phyloP scores from a whole-genome alignment of 2,329 filamentous ascomycete species.

The Exserohilum turcica region DNA sequence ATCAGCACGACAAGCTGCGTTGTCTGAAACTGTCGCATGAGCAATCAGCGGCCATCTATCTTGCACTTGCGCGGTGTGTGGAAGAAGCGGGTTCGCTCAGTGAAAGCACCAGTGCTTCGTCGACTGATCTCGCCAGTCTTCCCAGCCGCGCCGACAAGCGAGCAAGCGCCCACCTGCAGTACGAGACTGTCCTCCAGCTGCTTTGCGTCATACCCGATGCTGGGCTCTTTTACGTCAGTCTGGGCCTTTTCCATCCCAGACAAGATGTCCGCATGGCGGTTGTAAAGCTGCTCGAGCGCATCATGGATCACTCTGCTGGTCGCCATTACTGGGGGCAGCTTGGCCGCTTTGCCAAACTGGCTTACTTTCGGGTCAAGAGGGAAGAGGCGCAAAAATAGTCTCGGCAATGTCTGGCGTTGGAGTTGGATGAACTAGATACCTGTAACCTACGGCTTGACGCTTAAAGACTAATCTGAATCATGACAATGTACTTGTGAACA shows the following conservation, averaged over 20 bases:
- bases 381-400: constrained; percentile 51
- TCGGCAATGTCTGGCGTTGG: neutral
- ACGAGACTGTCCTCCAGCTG: constrained; percentile 60
- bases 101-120: constrained; percentile 23
- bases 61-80: constrained; percentile 75
- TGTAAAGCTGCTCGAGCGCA: constrained; percentile 78
- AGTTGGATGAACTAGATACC: neutral
- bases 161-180: constrained; percentile 37
- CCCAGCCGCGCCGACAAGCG: constrained; percentile 32
- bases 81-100: constrained; percentile 51
- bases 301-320: constrained; percentile 86
- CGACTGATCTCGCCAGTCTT: constrained; percentile 31
- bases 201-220: constrained; percentile 82
- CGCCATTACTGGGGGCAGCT: constrained; percentile 89
- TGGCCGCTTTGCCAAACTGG: constrained; percentile 86
- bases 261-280: constrained; percentile 77
- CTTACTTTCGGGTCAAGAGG: constrained; percentile 77
- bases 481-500: neutral
- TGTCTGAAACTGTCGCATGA: constrained; percentile 76
- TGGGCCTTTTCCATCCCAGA: constrained; percentile 91
- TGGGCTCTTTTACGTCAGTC: constrained; percentile 86
- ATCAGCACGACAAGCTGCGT: constrained; percentile 89
- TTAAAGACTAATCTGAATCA: constrained; percentile 1
- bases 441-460: neutral
- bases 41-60: constrained; percentile 82